phyloP scores from a whole-genome alignment of 176 grass and related monocot genomes.

The Bonia amplexicaulis region DNA sequence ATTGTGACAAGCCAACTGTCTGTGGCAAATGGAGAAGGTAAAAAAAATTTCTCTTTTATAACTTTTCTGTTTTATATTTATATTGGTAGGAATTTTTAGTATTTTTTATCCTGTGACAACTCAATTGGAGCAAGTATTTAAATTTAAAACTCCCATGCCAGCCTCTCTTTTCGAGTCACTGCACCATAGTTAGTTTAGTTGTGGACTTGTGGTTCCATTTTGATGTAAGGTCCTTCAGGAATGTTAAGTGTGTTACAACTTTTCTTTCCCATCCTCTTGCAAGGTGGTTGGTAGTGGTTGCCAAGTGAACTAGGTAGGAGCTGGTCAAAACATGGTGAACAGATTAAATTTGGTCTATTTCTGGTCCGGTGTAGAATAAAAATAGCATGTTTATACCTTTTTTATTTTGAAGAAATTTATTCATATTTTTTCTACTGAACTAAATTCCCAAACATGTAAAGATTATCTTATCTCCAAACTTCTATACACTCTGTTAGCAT shows the following conservation, averaged over 20 bases:
- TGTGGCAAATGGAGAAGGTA: slow-evolving; percentile 99
- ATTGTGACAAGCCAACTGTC: slow-evolving; percentile 50
- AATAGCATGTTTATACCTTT: slow-evolving; percentile 9
- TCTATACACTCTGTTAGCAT: not conserved
- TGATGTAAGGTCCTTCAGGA: not conserved
- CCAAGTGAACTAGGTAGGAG: not conserved
- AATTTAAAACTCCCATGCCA: not conserved
- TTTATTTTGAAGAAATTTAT: not conserved
- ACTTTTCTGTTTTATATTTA: slow-evolving; percentile 11
- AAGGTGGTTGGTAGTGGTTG: slow-evolving; percentile 7
- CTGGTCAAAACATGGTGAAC: not conserved
- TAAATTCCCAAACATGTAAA: not conserved
- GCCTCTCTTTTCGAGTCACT: not conserved
- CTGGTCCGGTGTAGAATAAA: not conserved
- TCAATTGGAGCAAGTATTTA: not conserved
- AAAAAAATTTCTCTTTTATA: slow-evolving; percentile 13
- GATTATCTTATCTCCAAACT: not conserved
- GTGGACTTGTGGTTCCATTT: not conserved
- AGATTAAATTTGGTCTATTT: slow-evolving; percentile 13
- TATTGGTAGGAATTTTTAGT: not conserved
- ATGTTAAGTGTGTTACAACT: not conserved
- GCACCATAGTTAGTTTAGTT: not conserved
- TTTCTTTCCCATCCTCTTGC: not conserved
- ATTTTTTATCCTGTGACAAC: not conserved
- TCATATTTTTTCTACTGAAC: not conserved